These are phyloP conservation scores for Ustilago lituana DNA, from an alignment of 1,284 basidiomycete species.

Conservation along the genomic window DNA sequence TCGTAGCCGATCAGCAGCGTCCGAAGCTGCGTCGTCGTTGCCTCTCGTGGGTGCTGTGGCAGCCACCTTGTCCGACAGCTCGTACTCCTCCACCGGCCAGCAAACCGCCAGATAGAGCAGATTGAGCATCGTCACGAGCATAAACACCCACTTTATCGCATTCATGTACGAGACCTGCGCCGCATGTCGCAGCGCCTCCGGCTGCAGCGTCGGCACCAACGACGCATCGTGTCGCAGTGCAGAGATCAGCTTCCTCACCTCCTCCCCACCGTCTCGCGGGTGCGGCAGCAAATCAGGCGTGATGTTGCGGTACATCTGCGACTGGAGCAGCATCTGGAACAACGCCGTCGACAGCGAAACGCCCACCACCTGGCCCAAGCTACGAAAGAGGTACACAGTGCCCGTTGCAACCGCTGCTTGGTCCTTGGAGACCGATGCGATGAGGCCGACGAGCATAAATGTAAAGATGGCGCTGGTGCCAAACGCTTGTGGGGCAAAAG, in stretches of 20 bases:
- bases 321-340: constrained; percentile 77
- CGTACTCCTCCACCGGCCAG: constrained; percentile 36
- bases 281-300: constrained; percentile 72
- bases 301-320: constrained; percentile 75
- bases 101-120: constrained; percentile 63
- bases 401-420: constrained; percentile 81
- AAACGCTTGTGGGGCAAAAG: constrained; percentile 72
- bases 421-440: constrained; percentile 42
- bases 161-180: constrained; percentile 84
- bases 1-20: neutral
- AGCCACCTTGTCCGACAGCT: constrained; percentile 30
- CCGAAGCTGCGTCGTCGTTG: neutral
- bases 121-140: constrained; percentile 78
- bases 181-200: constrained; percentile 73
- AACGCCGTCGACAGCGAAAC: constrained; percentile 81
- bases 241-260: constrained; percentile 73
- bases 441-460: constrained; percentile 75
- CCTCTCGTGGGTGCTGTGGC: constrained; percentile 5
- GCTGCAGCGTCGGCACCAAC: constrained; percentile 76
- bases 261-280: constrained; percentile 12
- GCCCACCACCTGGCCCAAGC: constrained; percentile 80
- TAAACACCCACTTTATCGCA: constrained; percentile 84
- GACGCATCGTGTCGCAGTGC: constrained; percentile 80
- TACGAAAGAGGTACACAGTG: constrained; percentile 79
- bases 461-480: constrained; percentile 78